Evolutionary conservation across 345 rosid genomes (phyloP).

Genomic region (Euphorbia peplus): DNA sequence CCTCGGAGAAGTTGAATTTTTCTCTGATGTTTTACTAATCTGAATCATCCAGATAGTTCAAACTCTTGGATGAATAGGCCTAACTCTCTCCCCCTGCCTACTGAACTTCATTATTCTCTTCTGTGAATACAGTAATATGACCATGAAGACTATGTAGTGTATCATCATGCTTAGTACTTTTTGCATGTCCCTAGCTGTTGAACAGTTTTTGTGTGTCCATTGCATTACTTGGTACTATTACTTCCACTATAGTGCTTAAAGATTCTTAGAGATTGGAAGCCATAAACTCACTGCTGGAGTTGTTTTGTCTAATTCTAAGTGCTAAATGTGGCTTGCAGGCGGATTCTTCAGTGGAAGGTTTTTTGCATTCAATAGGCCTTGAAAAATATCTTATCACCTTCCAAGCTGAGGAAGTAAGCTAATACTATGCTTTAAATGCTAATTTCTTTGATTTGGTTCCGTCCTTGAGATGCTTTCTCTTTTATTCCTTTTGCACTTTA

Average conservation of each 20-base stretch:
- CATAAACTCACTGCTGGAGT: background rate
- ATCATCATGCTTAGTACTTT: background rate
- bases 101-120: too few species aligned
- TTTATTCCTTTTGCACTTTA: slow-evolving; percentile 17
- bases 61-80: too few species aligned
- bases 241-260: background rate
- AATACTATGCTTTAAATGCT: slow-evolving; percentile 7
- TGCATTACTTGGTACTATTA: background rate
- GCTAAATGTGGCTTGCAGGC: slow-evolving; percentile 50
- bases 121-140: background rate
- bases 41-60: background rate
- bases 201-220: background rate
- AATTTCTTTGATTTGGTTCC: background rate
- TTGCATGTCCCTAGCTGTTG: background rate
- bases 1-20: background rate
- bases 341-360: slow-evolving; percentile 63
- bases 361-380: slow-evolving; percentile 79
- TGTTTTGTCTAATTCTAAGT: slow-evolving; percentile 9
- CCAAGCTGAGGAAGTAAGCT: slow-evolving; percentile 89
- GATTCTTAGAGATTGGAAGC: background rate
- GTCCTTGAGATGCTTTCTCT: background rate
- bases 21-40: background rate
- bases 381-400: slow-evolving; percentile 85
- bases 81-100: too few species aligned
- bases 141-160: background rate